Evolutionary conservation across 768 basidiomycete species (phyloP), one percentile per base, ranked within the genome.

Genomic region (Auriscalpium orientale): DNA sequence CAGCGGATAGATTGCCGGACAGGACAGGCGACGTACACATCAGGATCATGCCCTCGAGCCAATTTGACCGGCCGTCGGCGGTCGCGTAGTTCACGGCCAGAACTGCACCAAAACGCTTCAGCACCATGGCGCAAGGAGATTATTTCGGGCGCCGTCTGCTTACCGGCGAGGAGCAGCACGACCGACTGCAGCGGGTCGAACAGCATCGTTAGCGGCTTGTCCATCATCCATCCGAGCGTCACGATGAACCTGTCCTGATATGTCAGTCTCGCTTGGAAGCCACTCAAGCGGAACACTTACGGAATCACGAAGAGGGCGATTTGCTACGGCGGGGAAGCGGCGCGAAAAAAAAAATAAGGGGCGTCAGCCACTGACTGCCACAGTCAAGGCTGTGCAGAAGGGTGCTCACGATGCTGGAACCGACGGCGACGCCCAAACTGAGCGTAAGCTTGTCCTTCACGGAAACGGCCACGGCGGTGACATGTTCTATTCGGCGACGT

Each of bases 131-230:
- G 38, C 47, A 11, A 51, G 38, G 15, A 54, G 52, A 47, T 20
- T 11, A 18, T 13, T 20, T 15, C 36, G 12, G 18, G 20, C 3
- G 22, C 36, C 16, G 18, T 16, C 15, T 34, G 59, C 69, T 53
- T 58, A 78, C 74, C 76, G 40, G 75, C 64, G 15, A 79, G 68
- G 66, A 79, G 79, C 38, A 80, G 65, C 8, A 83, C 83, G 46
- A 95, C 74, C 1, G 88, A 87, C 72, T 95, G 89, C 66, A 88
- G 94, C 2, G 91, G 89, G 67, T 95, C 94, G 64, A 95, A 95
- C 37, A 94, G 76, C 54, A 95, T 74, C 15, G 84, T 84, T 53
- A 89, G 66, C 10, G 89, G 88, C 65, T 91, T 93, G 53, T 83
- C 84, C 49, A 94, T 72, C 21, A 81, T 80, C 93, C 92, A 97